Evolutionary conservation across 2,329 filamentous ascomycete genomes (phyloP).

Genomic region (Trichoderma guizhouense): DNA sequence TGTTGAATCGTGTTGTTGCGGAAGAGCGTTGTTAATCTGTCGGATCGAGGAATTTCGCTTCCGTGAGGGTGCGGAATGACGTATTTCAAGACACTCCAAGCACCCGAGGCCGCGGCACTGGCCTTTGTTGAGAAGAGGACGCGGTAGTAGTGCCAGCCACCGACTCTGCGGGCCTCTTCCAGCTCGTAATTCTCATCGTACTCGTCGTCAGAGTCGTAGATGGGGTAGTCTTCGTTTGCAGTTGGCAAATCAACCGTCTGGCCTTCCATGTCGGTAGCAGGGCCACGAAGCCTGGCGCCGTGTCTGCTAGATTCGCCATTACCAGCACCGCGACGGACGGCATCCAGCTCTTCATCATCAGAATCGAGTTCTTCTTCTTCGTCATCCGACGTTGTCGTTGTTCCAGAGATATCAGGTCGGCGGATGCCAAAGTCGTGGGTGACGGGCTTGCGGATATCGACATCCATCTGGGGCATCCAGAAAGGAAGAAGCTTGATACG

Average conservation of each 20-base stretch:
- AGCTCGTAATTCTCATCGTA: constrained; percentile 71
- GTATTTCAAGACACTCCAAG: constrained; percentile 45
- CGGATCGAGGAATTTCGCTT: constrained; percentile 55
- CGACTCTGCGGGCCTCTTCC: constrained; percentile 72
- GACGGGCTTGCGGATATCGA: constrained; percentile 91
- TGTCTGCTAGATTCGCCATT: constrained; percentile 40
- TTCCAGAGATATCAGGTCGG: constrained; percentile 69
- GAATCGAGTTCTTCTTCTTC: constrained; percentile 70
- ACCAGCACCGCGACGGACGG: constrained; percentile 16
- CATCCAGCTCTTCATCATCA: constrained; percentile 55
- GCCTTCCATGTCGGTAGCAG: constrained; percentile 70
- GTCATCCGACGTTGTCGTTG: constrained; percentile 73
- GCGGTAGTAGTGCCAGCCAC: constrained; percentile 71
- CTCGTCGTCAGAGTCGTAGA: constrained; percentile 86
- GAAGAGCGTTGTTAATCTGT: constrained; percentile 52
- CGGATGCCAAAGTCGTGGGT: constrained; percentile 89
- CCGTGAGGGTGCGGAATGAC: constrained; percentile 54
- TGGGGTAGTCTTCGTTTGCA: constrained; percentile 68
- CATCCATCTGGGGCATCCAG: constrained; percentile 98
- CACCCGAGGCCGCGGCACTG: constrained; percentile 39
- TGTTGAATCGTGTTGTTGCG: constrained; percentile 53
- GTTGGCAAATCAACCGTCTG: constrained; percentile 64
- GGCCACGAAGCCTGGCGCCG: constrained; percentile 38
- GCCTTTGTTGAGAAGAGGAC: constrained; percentile 52
- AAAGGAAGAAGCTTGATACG: constrained; percentile 88